phyloP scores from a whole-genome alignment of 129 eudicot genomes.

The Pulicaria dysenterica region DNA sequence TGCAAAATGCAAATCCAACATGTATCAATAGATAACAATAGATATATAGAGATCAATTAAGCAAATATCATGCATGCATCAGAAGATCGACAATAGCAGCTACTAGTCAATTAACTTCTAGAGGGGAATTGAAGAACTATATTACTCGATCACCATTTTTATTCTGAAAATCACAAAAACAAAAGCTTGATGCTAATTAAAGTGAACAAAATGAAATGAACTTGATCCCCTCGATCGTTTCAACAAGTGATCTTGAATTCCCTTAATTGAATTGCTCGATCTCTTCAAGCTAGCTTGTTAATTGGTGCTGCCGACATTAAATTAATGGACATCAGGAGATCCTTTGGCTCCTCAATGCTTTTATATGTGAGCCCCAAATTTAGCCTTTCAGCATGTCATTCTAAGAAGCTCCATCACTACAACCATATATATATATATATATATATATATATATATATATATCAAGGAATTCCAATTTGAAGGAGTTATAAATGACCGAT shows the following conservation, averaged over 20 bases:
- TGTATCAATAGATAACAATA: no score
- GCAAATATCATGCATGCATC: no score
- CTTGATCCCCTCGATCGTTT: neutral
- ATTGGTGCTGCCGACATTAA: no score
- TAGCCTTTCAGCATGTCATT: neutral
- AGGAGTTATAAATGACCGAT: constrained; percentile 4
- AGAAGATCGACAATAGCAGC: neutral
- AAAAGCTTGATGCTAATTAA: constrained; percentile 7
- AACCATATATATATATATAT: neutral
- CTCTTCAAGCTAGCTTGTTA: no score
- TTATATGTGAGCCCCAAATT: constrained; percentile 5
- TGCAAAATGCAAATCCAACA: no score
- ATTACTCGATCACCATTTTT: constrained; percentile 23
- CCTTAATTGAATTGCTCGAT: no score
- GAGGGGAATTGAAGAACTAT: neutral
- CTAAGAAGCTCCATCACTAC: constrained; percentile 1
- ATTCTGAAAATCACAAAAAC: constrained; percentile 5
- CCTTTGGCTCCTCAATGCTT: constrained; percentile 28
- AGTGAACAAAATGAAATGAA: constrained; percentile 2
- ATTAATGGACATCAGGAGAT: constrained; percentile 1
- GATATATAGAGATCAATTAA: no score
- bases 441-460: no score
- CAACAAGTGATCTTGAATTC: neutral
- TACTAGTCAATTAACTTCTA: no score
- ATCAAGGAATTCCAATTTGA: constrained; percentile 12